Base-by-base conservation (phyloP, 2,329 filamentous ascomycete genomes). In the Fusarium nematophilum region DNA sequence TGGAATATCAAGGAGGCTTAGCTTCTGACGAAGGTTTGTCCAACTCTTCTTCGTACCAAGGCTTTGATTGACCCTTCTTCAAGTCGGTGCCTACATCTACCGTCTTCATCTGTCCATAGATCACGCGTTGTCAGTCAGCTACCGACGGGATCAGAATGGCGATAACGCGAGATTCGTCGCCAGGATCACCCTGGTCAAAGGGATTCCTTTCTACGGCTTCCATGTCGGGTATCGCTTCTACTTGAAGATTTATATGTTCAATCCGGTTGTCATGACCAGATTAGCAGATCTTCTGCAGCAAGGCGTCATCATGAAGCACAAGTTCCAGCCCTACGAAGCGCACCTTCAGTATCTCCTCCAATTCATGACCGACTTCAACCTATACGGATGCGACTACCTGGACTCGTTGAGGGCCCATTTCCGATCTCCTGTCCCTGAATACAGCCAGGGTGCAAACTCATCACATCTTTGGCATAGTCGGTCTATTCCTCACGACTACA, bases 281-380 rank as follows among this genome's bases (percentile, higher is more conserved):
- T 81, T 98, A 54, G 87, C 91, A 21, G 93, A 98, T 70, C 81
- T 99, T 40, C 81, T 99, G 34, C 88, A 91, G 14, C 93, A 97
- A 74, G 95, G 95, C 7, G 90, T 90, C 25, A 88, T 99, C 36
- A 86, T 98, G 85, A 91, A 91, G 71, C 86, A 85, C 55, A 83
- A 86, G 18, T 90, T 99, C 36, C 94, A 98, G 70, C 94, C 95
- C 0, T 96, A 95, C 71, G 95, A 99, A 76, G 93, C 91, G 14
- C 96, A 99, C 73, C 75, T 98, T 59, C 92, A 97, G 71, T 98
- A 93, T 72, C 78, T 97, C 8, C 82, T 95, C 9, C 96, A 99
- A 76, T 99, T 96, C 86, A 98, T 99, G 95, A 90, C 90, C 62
- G 96, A 99, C 74, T 99, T 96, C 80, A 99, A 97, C 72, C 80